These are phyloP conservation scores for Umbelopsis ramanniana DNA, from an alignment of 192 early-diverging fungal genomes.

Conservation along the genomic window DNA sequence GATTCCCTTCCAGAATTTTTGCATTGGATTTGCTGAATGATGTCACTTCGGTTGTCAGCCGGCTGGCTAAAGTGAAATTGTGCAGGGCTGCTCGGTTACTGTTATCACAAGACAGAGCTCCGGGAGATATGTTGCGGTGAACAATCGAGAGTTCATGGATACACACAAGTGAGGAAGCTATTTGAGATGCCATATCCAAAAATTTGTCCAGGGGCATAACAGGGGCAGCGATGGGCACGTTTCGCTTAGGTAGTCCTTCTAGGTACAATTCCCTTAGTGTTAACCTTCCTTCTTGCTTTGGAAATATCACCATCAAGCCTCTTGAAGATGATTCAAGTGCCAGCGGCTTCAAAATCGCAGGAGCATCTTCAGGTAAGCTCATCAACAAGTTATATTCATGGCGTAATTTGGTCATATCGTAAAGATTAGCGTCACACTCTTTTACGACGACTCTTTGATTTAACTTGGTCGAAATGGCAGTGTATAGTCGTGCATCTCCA, in stretches of 20 bases:
- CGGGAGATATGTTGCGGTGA: conserved; percentile 24
- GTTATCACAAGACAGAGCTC: background rate
- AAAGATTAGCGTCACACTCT: conserved; percentile 22
- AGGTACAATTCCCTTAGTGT: background rate
- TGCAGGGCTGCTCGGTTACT: background rate
- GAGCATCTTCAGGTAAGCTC: conserved; percentile 12
- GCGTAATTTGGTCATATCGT: conserved; percentile 29
- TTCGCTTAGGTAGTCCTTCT: background rate
- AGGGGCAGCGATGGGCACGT: background rate
- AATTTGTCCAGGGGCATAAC: conserved; percentile 3
- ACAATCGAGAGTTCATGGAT: conserved; percentile 21
- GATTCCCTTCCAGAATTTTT: conserved; percentile 16
- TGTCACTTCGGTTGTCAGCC: conserved; percentile 21
- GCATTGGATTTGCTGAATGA: conserved; percentile 2
- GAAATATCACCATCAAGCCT: conserved; percentile 24
- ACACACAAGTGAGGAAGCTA: background rate
- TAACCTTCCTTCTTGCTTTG: background rate
- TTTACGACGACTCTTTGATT: conserved; percentile 17
- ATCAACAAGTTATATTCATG: conserved; percentile 25
- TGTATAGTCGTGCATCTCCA: background rate
- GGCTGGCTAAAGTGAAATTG: conserved; percentile 25
- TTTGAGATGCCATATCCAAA: conserved; percentile 24
- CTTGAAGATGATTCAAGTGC: conserved; percentile 21
- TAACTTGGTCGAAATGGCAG: background rate
- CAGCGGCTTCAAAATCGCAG: conserved; percentile 1